Percentiles rank a stretch among this genome's conserved stretches.
Evolutionary conservation across 2,329 filamentous ascomycete species (phyloP).

Genomic region (Dryadomyces quercivorus): DNA sequence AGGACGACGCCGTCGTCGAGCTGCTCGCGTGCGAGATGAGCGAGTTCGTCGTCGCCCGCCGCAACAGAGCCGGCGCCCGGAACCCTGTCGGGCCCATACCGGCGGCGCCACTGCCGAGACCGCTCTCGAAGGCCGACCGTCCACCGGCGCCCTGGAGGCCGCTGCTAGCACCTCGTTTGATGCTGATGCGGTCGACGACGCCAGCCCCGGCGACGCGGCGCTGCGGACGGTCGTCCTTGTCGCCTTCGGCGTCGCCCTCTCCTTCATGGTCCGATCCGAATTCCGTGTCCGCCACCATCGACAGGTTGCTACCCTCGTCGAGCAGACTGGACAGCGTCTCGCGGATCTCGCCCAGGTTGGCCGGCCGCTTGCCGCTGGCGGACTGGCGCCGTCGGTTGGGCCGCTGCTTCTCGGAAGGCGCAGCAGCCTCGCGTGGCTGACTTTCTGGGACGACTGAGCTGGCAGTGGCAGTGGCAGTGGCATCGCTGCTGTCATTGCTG

Average conservation of each 20-base stretch:
- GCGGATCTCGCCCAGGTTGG: conserved; percentile 67
- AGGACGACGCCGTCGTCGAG: background rate
- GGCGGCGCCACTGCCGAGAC: conserved; percentile 22
- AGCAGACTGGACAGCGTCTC: conserved; percentile 75
- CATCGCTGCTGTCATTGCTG: conserved; percentile 22
- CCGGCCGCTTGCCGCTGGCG: conserved; percentile 48
- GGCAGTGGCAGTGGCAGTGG: background rate
- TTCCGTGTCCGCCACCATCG: conserved; percentile 32
- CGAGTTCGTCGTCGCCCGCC: conserved; percentile 60
- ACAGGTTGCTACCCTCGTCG: conserved; percentile 41
- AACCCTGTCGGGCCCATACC: conserved; percentile 33
- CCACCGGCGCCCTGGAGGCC: background rate
- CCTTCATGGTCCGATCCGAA: conserved; percentile 35
- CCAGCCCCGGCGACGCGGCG: conserved; percentile 28
- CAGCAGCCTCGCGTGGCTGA: conserved; percentile 1
- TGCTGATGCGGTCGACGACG: conserved; percentile 63
- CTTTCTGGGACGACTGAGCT: conserved; percentile 8
- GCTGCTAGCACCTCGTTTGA: conserved; percentile 41
- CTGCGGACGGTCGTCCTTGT: conserved; percentile 23
- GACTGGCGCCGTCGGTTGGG: conserved; percentile 26
- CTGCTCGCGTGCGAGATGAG: conserved; percentile 25
- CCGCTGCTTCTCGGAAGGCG: background rate
- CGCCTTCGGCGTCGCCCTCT: too few species aligned
- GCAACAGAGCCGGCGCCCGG: conserved; percentile 58
- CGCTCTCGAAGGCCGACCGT: conserved; percentile 10